A percentile compares a stretch with the other conserved stretches of the same genome.
phyloP scores from a whole-genome alignment of 371 early-diverging fungal species.

The Umbelopsis sp. region DNA sequence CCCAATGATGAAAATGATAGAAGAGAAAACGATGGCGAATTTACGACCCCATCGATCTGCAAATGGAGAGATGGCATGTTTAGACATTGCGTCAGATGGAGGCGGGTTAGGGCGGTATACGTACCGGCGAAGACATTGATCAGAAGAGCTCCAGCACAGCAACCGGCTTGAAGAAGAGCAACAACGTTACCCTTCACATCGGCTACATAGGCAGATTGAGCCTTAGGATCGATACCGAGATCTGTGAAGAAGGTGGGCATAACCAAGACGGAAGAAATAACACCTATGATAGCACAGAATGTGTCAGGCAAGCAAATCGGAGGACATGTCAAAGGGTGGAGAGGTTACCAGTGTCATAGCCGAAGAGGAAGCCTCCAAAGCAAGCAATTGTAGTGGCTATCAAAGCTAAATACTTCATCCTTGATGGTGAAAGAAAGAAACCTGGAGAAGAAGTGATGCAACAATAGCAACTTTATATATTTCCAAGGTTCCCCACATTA shows the following conservation, averaged over 20 bases:
- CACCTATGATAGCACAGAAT: constrained; percentile 10
- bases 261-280: constrained; percentile 44
- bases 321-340: too few relatives aligned
- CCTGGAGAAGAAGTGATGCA: not conserved
- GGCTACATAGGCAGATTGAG: constrained; percentile 25
- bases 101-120: not conserved
- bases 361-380: constrained; percentile 52
- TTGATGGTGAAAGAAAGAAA: not conserved
- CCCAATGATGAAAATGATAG: constrained; percentile 39
- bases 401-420: constrained; percentile 42
- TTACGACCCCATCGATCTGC: constrained; percentile 47
- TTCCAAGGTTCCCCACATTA: not conserved
- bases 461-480: constrained; percentile 1
- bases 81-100: too few relatives aligned
- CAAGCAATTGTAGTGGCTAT: constrained; percentile 49
- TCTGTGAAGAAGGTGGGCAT: constrained; percentile 46
- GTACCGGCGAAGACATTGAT: constrained; percentile 49
- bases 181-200: constrained; percentile 47
- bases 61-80: not conserved
- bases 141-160: constrained; percentile 44
- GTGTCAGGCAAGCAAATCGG: too few relatives aligned
- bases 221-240: constrained; percentile 36
- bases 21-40: constrained; percentile 37
- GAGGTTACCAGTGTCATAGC: constrained; percentile 47
- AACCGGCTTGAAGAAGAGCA: constrained; percentile 47